These are phyloP conservation scores for Macadamia tetraphylla DNA, from an alignment of 164 flowering plant species.

Conservation along the genomic window DNA sequence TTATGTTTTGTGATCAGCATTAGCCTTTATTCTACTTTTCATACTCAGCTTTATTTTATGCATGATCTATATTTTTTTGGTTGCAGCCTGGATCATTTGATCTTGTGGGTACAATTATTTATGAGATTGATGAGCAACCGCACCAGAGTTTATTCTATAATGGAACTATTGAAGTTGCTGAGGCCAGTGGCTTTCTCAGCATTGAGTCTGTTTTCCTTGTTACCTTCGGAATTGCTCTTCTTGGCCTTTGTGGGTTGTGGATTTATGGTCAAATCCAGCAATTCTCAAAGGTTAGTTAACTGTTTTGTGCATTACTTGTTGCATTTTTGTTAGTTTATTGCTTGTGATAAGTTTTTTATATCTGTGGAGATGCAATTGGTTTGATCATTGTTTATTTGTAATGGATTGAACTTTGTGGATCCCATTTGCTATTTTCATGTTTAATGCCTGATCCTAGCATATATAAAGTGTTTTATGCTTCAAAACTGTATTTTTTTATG, in stretches of 20 bases:
- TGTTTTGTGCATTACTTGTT: neutral
- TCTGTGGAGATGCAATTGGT: neutral
- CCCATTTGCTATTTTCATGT: neutral
- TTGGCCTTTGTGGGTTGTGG: constrained; percentile 68
- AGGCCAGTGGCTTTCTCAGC: constrained; percentile 67
- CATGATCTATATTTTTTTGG: neutral
- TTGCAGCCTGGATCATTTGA: constrained; percentile 89
- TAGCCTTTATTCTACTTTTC: too few relatives aligned
- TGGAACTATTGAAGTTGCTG: constrained; percentile 93
- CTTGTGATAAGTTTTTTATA: neutral
- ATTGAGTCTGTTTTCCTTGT: constrained; percentile 80
- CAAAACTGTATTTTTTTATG: too few relatives aligned
- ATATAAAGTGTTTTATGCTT: too few relatives aligned
- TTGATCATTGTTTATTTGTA: neutral
- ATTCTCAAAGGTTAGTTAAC: constrained; percentile 58
- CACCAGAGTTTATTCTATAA: constrained; percentile 78
- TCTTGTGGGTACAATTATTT: constrained; percentile 82
- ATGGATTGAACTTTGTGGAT: neutral
- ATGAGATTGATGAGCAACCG: constrained; percentile 77
- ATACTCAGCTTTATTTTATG: neutral
- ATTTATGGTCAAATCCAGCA: constrained; percentile 56
- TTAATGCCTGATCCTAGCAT: too few relatives aligned
- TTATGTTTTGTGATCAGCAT: too few relatives aligned
- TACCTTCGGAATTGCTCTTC: constrained; percentile 67
- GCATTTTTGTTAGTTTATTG: too few relatives aligned